Evolutionary conservation across 1,284 basidiomycete species (phyloP), one percentile per base, ranked within the genome.

Genomic region (Ustilago shanxiensis): DNA sequence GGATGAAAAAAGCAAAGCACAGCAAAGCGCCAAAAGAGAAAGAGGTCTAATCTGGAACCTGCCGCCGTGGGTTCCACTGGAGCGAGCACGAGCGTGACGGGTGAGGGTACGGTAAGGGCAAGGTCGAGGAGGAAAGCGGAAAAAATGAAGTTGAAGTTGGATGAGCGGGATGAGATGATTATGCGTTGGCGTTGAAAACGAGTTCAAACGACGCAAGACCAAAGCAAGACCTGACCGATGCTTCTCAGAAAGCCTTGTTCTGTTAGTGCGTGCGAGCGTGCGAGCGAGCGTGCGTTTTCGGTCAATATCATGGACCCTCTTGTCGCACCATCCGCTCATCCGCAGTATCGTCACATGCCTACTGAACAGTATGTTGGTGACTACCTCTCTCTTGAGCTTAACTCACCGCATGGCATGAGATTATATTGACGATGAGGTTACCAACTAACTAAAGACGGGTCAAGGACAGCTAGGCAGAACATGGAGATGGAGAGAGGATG

Each of bases 121-220:
- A 28, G 28, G 31, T 24, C n/a, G 47, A 44, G 11, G 7, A 54
- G 41, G 31, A 16, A 35, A n/a, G n/a, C n/a, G n/a, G n/a, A n/a
- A n/a, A n/a, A n/a, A n/a, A n/a, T n/a, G n/a, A n/a, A n/a, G n/a
- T n/a, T n/a, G n/a, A n/a, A 37, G 41, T 50, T 45, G 47, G 44
- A 35, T 33, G 44, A 44, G 26, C 26, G 39, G 26, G 26, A 24
- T n/a, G 39, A 52, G 22, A 51, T 49, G 54, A 64, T 64, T 51
- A 64, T 64, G 61, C 54, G 61, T 64, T 64, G 61, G 47, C 61
- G 54, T 51, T 44, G 31, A 29, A 51, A 28, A 16, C 37, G n/a
- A 54, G 52, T 35, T 31, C 29, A 53, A 31, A 29, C 33, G 52
- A 54, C 52, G 52, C 52, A 54, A 37, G 31, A 39, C n/a, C n/a